Base-by-base conservation (phyloP, 1,284 basidiomycete genomes). In the Sanghuangporus weigelae region DNA sequence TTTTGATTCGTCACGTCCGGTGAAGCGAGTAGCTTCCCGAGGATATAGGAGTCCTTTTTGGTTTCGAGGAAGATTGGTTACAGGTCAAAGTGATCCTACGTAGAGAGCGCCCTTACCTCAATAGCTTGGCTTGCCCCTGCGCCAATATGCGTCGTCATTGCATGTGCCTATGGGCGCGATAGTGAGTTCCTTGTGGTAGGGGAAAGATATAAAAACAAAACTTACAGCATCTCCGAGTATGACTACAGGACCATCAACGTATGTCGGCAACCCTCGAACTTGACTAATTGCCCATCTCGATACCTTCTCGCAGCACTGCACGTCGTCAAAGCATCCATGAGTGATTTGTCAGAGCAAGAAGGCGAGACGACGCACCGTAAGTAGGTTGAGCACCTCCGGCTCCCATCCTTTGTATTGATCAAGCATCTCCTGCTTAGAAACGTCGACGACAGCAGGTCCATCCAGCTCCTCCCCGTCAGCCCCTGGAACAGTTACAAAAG, bases 91-190 rank as follows among this genome's bases (percentile, higher is more conserved):
- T 57, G 35, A 21, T 31, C 5, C 26, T 31, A 31, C 35, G 67
- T 56, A 16, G 26, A 5, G 7, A 16, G 21, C 16, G 5, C 19
- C 16, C 57, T 7, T 50, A 77, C 77, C 70, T 78, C 77, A 40
- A 78, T 76, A 3, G 76, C 76, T 59, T 77, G 76, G 0, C 76
- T 76, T 3, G 76, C 78, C 8, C 76, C 78, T 8, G 77, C 74
- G 3, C 77, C 77, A 51, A 75, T 72, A 68, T 77, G 75, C 0
- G 77, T 76, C 36, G 70, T 71, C 76, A 77, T 77, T 2, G 77
- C 76, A 65, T 78, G 77, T 26, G 73, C 76, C 75, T 77, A 46
- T 4, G 38, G 2, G 35, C 14, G 4, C 35, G 12, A 6, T n/a
- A 10, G 14, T 31, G 5, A 44, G 7, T 23, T 36, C 23, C 11